These are phyloP conservation scores for Phylloporus rhodoxanthus DNA, from an alignment of 768 basidiomycete genomes.

Conservation along the genomic window DNA sequence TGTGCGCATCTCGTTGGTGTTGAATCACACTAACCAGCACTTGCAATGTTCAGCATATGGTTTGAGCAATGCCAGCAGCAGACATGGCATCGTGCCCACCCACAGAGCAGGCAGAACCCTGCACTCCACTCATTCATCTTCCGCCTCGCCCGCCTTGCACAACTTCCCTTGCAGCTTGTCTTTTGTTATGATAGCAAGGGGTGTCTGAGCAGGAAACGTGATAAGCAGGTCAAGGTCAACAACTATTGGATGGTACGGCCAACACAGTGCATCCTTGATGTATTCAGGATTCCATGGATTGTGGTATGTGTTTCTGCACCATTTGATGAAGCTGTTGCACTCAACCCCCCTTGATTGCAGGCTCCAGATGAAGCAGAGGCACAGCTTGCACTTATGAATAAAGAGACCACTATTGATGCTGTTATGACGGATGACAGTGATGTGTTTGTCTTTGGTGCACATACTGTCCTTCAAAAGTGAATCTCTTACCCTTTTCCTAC, in stretches of 20 bases:
- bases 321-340: not conserved
- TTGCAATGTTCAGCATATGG: not conserved
- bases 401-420: not conserved
- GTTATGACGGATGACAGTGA: conserved; percentile 3
- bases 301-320: not conserved
- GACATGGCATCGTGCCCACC: not conserved
- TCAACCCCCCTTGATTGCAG: not conserved
- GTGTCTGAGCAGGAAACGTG: not conserved
- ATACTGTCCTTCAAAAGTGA: conserved; percentile 4
- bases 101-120: not conserved
- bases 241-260: conserved; percentile 3
- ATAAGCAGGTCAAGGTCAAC: not conserved
- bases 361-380: not conserved
- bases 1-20: too few relatives aligned
- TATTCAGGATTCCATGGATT: not conserved
- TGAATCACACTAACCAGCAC: too few relatives aligned
- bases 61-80: not conserved
- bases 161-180: not conserved
- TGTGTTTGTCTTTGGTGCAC: conserved; percentile 1
- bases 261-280: not conserved
- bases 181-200: not conserved
- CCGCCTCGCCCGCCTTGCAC: not conserved
- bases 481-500: not conserved
- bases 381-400: not conserved
- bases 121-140: not conserved